Percentiles rank a stretch among this genome's conserved stretches.
These are phyloP conservation scores for Alnus glutinosa DNA, from an alignment of 306 rosid genomes.

Conservation along the genomic window DNA sequence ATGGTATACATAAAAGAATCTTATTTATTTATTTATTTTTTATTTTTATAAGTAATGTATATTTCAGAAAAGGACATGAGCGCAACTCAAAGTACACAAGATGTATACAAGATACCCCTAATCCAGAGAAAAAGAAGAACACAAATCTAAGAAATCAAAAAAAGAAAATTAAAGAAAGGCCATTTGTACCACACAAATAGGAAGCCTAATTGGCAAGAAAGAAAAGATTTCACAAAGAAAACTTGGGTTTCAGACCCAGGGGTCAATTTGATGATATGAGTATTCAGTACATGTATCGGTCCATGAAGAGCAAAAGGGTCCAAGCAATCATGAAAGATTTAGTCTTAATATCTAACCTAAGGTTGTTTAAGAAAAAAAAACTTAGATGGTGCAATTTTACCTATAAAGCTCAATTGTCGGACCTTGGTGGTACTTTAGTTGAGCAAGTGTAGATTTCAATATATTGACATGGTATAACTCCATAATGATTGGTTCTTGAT, in stretches of 20 bases:
- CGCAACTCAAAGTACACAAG: too few species aligned
- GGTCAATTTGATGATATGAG: slow-evolving; percentile 6
- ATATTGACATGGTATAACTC: neutral
- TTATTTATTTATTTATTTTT: too few species aligned
- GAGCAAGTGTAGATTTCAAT: neutral
- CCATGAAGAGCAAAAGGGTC: slow-evolving; percentile 15
- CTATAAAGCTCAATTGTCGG: slow-evolving; percentile 9
- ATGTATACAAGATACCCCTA: too few species aligned
- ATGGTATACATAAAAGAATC: neutral
- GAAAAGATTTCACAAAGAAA: neutral
- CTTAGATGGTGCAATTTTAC: neutral
- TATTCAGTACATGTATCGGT: neutral
- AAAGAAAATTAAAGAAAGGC: neutral
- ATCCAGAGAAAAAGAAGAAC: too few species aligned
- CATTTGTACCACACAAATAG: neutral
- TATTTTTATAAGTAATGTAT: too few species aligned
- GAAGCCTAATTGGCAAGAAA: neutral
- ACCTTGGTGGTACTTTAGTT: neutral
- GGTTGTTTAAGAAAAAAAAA: neutral
- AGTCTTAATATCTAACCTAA: neutral
- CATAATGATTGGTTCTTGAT: neutral
- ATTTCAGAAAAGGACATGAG: too few species aligned
- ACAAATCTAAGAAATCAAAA: too few species aligned
- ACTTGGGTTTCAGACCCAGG: slow-evolving; percentile 9
- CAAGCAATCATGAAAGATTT: slow-evolving; percentile 4